Conservation (phyloP, 2,329 filamentous ascomycete genomes). For the Cryphonectria parasitica region DNA sequence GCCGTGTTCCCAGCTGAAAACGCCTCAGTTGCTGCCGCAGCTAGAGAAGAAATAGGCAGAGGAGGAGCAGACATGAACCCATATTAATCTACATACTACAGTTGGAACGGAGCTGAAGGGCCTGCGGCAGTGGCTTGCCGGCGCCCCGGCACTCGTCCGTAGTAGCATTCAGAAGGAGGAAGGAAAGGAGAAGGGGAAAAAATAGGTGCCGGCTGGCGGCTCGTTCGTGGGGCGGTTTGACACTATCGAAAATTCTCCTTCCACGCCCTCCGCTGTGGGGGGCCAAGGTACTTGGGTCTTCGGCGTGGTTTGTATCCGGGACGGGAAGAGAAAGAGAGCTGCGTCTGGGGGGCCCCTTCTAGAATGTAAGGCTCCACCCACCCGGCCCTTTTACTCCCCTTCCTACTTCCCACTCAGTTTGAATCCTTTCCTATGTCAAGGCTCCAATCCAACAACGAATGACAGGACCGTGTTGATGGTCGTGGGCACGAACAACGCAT, state of each 20-base stretch:
- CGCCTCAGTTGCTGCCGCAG: background rate
- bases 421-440: too few relatives aligned
- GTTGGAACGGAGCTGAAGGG: background rate
- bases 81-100: background rate
- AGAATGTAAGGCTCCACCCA: background rate
- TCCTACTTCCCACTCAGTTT: too few relatives aligned
- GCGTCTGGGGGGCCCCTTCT: background rate
- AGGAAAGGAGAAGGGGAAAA: too few relatives aligned
- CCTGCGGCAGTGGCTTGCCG: background rate
- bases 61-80: background rate
- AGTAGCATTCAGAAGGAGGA: too few relatives aligned
- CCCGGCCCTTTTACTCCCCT: too few relatives aligned
- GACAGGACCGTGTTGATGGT: too few relatives aligned
- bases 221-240: background rate
- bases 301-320: background rate
- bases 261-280: too few relatives aligned
- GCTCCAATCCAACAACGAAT: too few relatives aligned
- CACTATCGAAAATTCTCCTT: constrained; percentile 1
- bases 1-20: background rate
- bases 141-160: background rate
- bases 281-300: background rate
- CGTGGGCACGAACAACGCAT: too few relatives aligned
- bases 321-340: too few relatives aligned
- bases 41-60: too few relatives aligned
- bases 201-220: too few relatives aligned